Percentiles rank a stretch among this genome's conserved stretches.
Evolutionary conservation across 2,329 filamentous ascomycete species (phyloP).

Genomic region (Penicillium glabrum): DNA sequence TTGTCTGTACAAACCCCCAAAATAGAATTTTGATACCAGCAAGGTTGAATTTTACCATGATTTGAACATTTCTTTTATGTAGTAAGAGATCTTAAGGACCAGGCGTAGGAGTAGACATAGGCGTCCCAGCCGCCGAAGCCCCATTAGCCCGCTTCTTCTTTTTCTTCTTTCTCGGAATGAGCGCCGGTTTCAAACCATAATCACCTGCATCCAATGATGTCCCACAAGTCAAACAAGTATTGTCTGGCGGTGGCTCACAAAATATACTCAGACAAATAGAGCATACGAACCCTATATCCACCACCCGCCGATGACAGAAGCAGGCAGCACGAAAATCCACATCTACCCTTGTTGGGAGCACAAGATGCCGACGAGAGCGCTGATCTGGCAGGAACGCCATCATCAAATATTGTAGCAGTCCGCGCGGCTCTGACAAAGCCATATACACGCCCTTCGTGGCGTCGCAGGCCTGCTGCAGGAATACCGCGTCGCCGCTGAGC

Average conservation of each 20-base stretch:
- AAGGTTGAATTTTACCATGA: neutral
- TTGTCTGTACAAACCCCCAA: neutral
- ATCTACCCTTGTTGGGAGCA: constrained; percentile 76
- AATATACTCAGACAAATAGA: constrained; percentile 96
- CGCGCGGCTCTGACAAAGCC: constrained; percentile 62
- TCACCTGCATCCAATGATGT: constrained; percentile 73
- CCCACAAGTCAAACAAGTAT: constrained; percentile 79
- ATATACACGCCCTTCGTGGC: constrained; percentile 71
- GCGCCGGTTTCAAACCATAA: constrained; percentile 75
- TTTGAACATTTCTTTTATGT: neutral
- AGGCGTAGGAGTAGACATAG: constrained; percentile 55
- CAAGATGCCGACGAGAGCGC: constrained; percentile 62
- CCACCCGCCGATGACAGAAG: constrained; percentile 89
- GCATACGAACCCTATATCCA: constrained; percentile 93
- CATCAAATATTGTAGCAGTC: constrained; percentile 90
- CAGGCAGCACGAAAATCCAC: constrained; percentile 98
- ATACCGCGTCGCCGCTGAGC: constrained; percentile 80
- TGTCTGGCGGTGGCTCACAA: constrained; percentile 64
- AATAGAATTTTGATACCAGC: neutral
- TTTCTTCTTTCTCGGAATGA: constrained; percentile 69
- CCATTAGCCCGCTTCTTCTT: constrained; percentile 66
- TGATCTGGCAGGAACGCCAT: constrained; percentile 83
- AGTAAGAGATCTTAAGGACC: constrained; percentile 25
- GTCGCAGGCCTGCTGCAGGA: constrained; percentile 87
- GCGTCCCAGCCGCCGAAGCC: constrained; percentile 55